Evolutionary conservation across 1,139 yeast species (phyloP).

Genomic region (Wickerhamomyces sp.): DNA sequence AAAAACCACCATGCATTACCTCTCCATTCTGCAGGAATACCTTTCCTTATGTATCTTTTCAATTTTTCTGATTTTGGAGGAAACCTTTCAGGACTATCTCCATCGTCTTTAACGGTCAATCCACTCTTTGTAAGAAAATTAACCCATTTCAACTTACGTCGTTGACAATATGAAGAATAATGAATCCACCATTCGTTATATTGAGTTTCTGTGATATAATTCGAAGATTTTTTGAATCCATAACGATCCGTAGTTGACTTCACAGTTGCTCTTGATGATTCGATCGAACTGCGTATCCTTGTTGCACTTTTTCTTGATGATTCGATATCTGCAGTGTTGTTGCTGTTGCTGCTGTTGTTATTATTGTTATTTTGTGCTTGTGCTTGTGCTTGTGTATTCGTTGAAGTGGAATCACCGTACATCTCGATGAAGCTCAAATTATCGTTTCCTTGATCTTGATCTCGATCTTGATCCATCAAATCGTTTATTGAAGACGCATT

Average conservation of each 20-base stretch:
- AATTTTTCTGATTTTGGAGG: conserved; percentile 84
- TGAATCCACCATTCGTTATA: conserved; percentile 71
- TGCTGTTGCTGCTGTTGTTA: neutral
- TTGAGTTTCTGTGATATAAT: conserved; percentile 44
- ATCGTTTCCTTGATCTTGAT: conserved; percentile 1
- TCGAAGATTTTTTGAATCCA: conserved; percentile 71
- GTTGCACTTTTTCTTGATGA: conserved; percentile 16
- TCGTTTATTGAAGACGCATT: neutral
- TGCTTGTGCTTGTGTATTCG: too few species aligned
- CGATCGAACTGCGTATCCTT: conserved; percentile 17
- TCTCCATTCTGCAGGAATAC: conserved; percentile 96
- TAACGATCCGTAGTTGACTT: conserved; percentile 56
- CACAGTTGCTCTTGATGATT: conserved; percentile 10
- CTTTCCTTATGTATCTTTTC: conserved; percentile 78
- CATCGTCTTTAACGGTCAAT: conserved; percentile 37
- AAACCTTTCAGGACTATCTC: conserved; percentile 45
- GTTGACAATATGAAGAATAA: conserved; percentile 56
- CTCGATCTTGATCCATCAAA: conserved; percentile 1
- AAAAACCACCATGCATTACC: conserved; percentile 97
- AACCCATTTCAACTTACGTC: conserved; percentile 75
- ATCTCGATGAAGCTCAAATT: conserved; percentile 7
- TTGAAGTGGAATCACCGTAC: conserved; percentile 3
- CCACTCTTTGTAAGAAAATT: conserved; percentile 63
- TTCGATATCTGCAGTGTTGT: neutral
- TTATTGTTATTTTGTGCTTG: too few species aligned